phyloP scores from a whole-genome alignment of 306 rosid species.

The Alnus glutinosa region DNA sequence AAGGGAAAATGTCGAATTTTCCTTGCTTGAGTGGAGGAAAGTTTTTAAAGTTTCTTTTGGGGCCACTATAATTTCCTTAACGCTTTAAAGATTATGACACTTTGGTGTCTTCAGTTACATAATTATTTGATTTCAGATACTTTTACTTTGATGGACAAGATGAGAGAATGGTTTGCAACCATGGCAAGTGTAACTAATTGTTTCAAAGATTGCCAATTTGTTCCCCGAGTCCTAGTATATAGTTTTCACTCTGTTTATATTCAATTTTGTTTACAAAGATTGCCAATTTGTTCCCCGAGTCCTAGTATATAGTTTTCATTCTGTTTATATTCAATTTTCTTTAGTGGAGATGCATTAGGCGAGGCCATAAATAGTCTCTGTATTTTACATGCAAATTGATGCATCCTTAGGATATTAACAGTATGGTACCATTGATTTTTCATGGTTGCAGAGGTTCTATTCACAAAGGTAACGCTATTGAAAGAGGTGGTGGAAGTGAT shows the following conservation, averaged over 20 bases:
- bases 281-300: background rate
- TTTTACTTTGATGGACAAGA: background rate
- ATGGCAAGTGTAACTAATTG: background rate
- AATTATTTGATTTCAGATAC: background rate
- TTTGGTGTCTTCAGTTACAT: background rate
- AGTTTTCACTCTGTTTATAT: background rate
- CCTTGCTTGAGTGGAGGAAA: background rate
- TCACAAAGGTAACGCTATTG: slow-evolving; percentile 46
- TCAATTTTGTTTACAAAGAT: background rate
- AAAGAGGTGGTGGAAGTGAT: slow-evolving; percentile 34
- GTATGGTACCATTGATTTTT: slow-evolving; percentile 6
- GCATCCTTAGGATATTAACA: background rate
- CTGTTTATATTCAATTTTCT: background rate
- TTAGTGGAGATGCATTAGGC: background rate
- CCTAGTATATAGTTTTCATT: background rate
- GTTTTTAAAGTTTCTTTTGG: background rate
- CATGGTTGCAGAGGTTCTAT: slow-evolving; percentile 46
- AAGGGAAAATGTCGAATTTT: background rate
- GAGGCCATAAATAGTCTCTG: background rate
- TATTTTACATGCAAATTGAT: background rate
- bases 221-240: background rate
- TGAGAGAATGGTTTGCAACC: background rate
- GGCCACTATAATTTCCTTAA: background rate
- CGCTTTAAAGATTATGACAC: background rate
- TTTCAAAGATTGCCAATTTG: background rate